Evolutionary conservation across 345 rosid species (phyloP).

Genomic region (Eutrema heterophyllum): DNA sequence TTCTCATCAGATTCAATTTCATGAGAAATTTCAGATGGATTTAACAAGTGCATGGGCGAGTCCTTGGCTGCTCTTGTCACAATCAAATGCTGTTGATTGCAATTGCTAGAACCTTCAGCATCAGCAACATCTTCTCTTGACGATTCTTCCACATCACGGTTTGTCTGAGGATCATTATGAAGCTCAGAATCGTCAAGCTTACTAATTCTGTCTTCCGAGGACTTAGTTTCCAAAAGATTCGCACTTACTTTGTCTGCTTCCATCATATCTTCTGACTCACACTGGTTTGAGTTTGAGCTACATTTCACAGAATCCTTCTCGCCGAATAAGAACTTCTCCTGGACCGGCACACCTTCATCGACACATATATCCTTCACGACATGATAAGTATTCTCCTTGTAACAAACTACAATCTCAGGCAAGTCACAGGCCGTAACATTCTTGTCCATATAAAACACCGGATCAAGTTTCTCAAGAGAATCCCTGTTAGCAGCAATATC

Average conservation of each 20-base stretch:
- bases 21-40: slow-evolving; percentile 17
- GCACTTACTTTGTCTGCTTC: not conserved
- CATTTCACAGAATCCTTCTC: slow-evolving; percentile 35
- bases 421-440: slow-evolving; percentile 45
- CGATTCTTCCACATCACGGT: slow-evolving; percentile 21
- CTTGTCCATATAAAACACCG: slow-evolving; percentile 52
- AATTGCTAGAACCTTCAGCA: slow-evolving; percentile 8
- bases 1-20: slow-evolving; percentile 20
- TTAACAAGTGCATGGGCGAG: not conserved
- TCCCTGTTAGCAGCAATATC: slow-evolving; percentile 15
- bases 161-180: slow-evolving; percentile 1
- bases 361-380: slow-evolving; percentile 74
- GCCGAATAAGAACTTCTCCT: slow-evolving; percentile 49
- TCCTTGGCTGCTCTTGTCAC: not conserved
- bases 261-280: slow-evolving; percentile 16
- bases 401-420: slow-evolving; percentile 70
- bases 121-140: slow-evolving; percentile 23
- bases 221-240: slow-evolving; percentile 8
- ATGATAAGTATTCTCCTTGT: slow-evolving; percentile 48
- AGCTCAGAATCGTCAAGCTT: slow-evolving; percentile 7
- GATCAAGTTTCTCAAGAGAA: slow-evolving; percentile 32
- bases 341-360: slow-evolving; percentile 62
- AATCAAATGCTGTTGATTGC: slow-evolving; percentile 20
- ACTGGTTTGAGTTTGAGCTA: slow-evolving; percentile 13
- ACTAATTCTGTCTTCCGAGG: not conserved